Evolutionary conservation across 768 basidiomycete species (phyloP).

Genomic region (Exsudoporus frostii): DNA sequence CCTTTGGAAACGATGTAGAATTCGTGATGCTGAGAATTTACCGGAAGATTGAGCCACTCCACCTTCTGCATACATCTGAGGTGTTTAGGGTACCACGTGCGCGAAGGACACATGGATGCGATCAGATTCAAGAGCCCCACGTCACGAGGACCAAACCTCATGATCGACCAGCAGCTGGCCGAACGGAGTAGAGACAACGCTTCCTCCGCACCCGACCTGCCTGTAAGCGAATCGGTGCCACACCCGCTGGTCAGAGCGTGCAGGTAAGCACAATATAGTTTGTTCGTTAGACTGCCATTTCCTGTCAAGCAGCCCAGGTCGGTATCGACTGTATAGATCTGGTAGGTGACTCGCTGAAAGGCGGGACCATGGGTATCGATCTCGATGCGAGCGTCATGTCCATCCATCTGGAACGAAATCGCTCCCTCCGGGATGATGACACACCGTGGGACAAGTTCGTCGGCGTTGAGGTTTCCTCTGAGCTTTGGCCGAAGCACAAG

Average conservation of each 20-base stretch:
- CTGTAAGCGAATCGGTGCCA: slow-evolving; percentile 42
- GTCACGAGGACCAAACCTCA: slow-evolving; percentile 30
- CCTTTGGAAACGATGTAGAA: slow-evolving; percentile 23
- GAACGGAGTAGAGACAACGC: slow-evolving; percentile 40
- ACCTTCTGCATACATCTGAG: slow-evolving; percentile 40
- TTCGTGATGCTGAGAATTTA: slow-evolving; percentile 31
- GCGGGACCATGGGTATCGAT: not conserved
- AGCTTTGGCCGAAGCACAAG: slow-evolving; percentile 37
- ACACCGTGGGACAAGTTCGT: slow-evolving; percentile 9
- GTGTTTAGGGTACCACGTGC: slow-evolving; percentile 39
- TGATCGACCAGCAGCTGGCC: slow-evolving; percentile 39
- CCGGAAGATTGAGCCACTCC: slow-evolving; percentile 24
- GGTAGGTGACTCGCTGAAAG: slow-evolving; percentile 14
- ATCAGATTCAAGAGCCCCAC: slow-evolving; percentile 33
- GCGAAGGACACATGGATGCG: slow-evolving; percentile 31
- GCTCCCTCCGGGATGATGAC: slow-evolving; percentile 42
- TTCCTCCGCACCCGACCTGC: slow-evolving; percentile 42
- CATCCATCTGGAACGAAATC: slow-evolving; percentile 11
- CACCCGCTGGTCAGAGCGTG: slow-evolving; percentile 45
- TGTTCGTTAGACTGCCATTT: slow-evolving; percentile 24
- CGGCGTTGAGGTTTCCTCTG: not conserved
- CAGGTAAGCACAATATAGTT: slow-evolving; percentile 40
- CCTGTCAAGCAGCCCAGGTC: slow-evolving; percentile 30
- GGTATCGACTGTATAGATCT: slow-evolving; percentile 30
- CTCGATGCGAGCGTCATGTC: slow-evolving; percentile 17